Evolutionary conservation across 139 green algal genomes (phyloP), one percentile per base, ranked within the genome.

Genomic region (Coccomyxa sp.): DNA sequence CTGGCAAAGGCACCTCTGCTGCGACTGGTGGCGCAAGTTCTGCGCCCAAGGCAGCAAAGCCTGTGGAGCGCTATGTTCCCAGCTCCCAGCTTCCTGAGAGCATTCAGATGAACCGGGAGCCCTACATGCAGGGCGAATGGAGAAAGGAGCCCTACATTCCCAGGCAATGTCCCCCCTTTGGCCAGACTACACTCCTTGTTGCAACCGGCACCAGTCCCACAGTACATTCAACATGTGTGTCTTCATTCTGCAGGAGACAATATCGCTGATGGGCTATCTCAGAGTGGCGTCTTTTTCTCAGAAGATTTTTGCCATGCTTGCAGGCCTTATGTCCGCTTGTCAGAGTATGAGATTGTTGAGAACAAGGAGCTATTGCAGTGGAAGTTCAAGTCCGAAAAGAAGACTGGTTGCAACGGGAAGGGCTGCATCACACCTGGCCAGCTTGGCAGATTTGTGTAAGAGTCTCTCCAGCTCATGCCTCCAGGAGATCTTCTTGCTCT

Each of bases 301-400:
- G 24, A 12, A n/a, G 29, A n/a, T n/a, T n/a, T n/a, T n/a, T 73
- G 29, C 68, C 31, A 35, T 18, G 35, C 73, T 8, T 73, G 50
- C 75, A 83, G 90, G 75, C 79, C 84, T 0, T 94, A 94, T 36
- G 68, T 84, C 39, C 58, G 78, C 9, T 75, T 94, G 68, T 64
- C 64, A 3, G 80, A 85, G n/a, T 93, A 93, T 76, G 77, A 88
- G 38, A 85, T 94, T 41, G 58, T 77, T 2, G 85, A 86, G 78
- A 83, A 90, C 14, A 34, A 38, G 5, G 84, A 88, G n/a, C 24
- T 44, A 41, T 86, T 95, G 68, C 37, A 78, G 33, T 79, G 75
- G 78, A 95, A 94, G 83, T 78, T 95, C 68, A 74, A 72, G 18
- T 95, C 91, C 4, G 68, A 76, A 39, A 91, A 91, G 68, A 76